Evolutionary conservation across 1,284 basidiomycete species (phyloP), one percentile per base, ranked within the genome.

Genomic region (Trametes versicolor): DNA sequence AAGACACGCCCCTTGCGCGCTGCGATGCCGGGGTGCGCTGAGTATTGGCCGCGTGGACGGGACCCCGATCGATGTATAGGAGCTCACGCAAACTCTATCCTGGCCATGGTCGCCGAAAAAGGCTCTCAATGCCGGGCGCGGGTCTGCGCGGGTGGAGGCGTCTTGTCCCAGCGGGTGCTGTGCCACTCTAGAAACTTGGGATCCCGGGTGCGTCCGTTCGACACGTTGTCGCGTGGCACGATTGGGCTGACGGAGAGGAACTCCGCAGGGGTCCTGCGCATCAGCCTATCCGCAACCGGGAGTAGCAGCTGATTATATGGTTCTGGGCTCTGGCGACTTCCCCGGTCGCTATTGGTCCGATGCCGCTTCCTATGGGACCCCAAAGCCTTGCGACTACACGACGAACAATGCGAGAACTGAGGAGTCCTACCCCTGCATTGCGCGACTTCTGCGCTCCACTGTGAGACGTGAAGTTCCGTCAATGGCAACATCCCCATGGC

Each of bases 31-130:
- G 43, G 23, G 39, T 21, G 53, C 43, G 43, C 52, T 37, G n/a
- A 49, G 41, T 32, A 47, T 32, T 36, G 3, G 36, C 21, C 47
- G n/a, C 53, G 32, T 56, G 60, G 43, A 19, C 47, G n/a, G 25
- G n/a, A 50, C 54, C 54, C 49, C 49, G 61, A 51, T 51, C 49
- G 48, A 51, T 23, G 12, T 25, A 62, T 62, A 62, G 61, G 61
- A 62, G 61, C 48, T 50, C 27, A 8, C 17, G 54, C 41, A 47
- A 51, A 52, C 61, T 56, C 54, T 57, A 57, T 51, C 39, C 54
- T 45, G 29, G 39, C 37, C 27, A 36, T 21, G 23, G 36, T 39
- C n/a, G 49, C 61, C 61, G 32, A 45, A 54, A 57, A 62, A 51
- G 54, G 54, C 37, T 21, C 54, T 57, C 49, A 62, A 51, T 48